phyloP scores from a whole-genome alignment of 1,284 basidiomycete genomes.

The Stygiomarasmius scandens region DNA sequence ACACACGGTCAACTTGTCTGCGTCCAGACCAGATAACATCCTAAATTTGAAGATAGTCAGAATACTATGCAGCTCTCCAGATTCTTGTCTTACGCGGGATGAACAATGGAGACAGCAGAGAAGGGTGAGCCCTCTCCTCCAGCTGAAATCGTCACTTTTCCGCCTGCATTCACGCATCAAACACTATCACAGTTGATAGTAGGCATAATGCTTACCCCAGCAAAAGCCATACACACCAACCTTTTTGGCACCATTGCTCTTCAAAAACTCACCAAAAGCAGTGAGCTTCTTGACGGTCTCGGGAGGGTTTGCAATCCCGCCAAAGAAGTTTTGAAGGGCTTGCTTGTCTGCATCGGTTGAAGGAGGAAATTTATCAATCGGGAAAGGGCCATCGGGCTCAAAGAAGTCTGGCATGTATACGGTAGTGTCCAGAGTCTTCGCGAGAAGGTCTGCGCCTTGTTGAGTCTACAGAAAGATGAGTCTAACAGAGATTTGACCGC shows the following conservation, averaged over 20 bases:
- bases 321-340: constrained; percentile 58
- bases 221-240: constrained; percentile 61
- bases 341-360: constrained; percentile 50
- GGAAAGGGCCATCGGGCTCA: constrained; percentile 53
- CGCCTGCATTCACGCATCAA: constrained; percentile 35
- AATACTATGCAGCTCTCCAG: neutral
- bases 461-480: constrained; percentile 43
- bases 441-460: constrained; percentile 66
- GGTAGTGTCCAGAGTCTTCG: constrained; percentile 48
- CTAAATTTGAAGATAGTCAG: constrained; percentile 30
- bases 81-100: constrained; percentile 50
- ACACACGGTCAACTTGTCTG: constrained; percentile 47
- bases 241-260: constrained; percentile 46
- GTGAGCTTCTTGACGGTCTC: constrained; percentile 47
- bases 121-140: constrained; percentile 43
- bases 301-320: constrained; percentile 47
- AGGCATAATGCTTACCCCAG: constrained; percentile 63
- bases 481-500: neutral
- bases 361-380: constrained; percentile 55
- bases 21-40: constrained; percentile 61
- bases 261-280: constrained; percentile 48
- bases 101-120: constrained; percentile 52
- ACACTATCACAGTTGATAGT: neutral
- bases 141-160: constrained; percentile 51
- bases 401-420: constrained; percentile 73